Conservation (phyloP, 148 eudicot genomes). For the Drosera capensis region DNA sequence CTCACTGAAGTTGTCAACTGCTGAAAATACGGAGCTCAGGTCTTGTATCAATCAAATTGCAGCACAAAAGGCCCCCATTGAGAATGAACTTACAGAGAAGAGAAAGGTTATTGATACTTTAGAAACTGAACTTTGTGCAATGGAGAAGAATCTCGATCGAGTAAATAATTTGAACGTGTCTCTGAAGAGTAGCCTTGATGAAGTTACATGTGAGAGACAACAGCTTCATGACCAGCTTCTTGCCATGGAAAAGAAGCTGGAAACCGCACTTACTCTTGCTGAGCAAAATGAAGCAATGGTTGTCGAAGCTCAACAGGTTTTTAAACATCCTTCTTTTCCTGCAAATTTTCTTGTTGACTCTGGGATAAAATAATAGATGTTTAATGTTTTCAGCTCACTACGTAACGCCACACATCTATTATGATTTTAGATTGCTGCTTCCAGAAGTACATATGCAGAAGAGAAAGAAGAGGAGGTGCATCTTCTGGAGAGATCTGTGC, state of each 20-base stretch:
- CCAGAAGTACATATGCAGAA: slow-evolving; percentile 45
- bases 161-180: slow-evolving; percentile 36
- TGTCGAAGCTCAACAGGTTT: slow-evolving; percentile 69
- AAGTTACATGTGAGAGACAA: slow-evolving; percentile 38
- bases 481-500: slow-evolving; percentile 77
- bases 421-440: slow-evolving; percentile 54
- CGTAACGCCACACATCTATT: too few relatives aligned
- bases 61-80: slow-evolving; percentile 26
- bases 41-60: slow-evolving; percentile 23
- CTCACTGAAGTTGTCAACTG: slow-evolving; percentile 23
- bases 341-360: neutral
- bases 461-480: slow-evolving; percentile 90
- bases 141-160: slow-evolving; percentile 36
- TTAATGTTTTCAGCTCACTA: too few relatives aligned
- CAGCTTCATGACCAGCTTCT: slow-evolving; percentile 28
- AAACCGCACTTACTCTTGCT: slow-evolving; percentile 62
- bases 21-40: slow-evolving; percentile 33
- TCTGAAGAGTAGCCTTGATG: slow-evolving; percentile 32
- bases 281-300: slow-evolving; percentile 71
- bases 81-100: slow-evolving; percentile 44
- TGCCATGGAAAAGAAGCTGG: slow-evolving; percentile 48
- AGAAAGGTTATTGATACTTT: slow-evolving; percentile 31
- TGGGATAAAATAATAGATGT: neutral
- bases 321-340: neutral
- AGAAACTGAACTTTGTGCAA: slow-evolving; percentile 42